Evolutionary conservation across 2,329 filamentous ascomycete genomes (phyloP).

Genomic region (Microcera coccophila): DNA sequence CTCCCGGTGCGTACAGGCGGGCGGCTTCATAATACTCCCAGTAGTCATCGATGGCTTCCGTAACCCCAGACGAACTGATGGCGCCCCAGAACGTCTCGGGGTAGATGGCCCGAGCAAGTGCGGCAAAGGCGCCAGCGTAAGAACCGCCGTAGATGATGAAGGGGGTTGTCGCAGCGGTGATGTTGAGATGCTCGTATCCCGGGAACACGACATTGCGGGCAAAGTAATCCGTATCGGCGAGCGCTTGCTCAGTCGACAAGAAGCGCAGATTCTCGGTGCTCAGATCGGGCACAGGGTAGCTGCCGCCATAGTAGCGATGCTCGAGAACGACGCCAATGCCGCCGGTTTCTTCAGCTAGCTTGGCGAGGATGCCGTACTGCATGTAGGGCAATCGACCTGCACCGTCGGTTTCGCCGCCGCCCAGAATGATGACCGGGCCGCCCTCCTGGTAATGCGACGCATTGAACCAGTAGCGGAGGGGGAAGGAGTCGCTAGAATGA

Average conservation of each 20-base stretch:
- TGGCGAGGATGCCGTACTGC: slow-evolving; percentile 71
- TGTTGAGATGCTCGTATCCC: slow-evolving; percentile 62
- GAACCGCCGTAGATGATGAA: slow-evolving; percentile 82
- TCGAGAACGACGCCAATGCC: slow-evolving; percentile 79
- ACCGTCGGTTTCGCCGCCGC: slow-evolving; percentile 66
- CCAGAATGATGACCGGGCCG: slow-evolving; percentile 75
- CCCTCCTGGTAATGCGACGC: slow-evolving; percentile 69
- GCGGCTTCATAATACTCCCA: slow-evolving; percentile 59
- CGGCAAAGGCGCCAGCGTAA: slow-evolving; percentile 76
- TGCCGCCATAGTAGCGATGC: slow-evolving; percentile 81
- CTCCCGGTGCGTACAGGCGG: slow-evolving; percentile 46
- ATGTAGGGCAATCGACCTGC: slow-evolving; percentile 63
- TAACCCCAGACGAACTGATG: slow-evolving; percentile 78
- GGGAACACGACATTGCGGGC: slow-evolving; percentile 67
- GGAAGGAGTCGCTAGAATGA: slow-evolving; percentile 64
- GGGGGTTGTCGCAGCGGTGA: slow-evolving; percentile 62
- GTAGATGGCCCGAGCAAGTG: slow-evolving; percentile 71
- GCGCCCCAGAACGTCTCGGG: slow-evolving; percentile 74
- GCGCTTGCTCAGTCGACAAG: slow-evolving; percentile 75
- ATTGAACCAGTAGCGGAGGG: slow-evolving; percentile 81
- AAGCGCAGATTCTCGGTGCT: slow-evolving; percentile 70
- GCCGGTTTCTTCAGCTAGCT: slow-evolving; percentile 65
- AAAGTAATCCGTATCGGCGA: slow-evolving; percentile 81
- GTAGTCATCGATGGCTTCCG: slow-evolving; percentile 72
- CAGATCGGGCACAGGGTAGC: slow-evolving; percentile 64